A percentile compares a stretch with the other conserved stretches of the same genome.
These are phyloP conservation scores for Lepiota venenata DNA, from an alignment of 768 basidiomycete genomes.

Conservation along the genomic window DNA sequence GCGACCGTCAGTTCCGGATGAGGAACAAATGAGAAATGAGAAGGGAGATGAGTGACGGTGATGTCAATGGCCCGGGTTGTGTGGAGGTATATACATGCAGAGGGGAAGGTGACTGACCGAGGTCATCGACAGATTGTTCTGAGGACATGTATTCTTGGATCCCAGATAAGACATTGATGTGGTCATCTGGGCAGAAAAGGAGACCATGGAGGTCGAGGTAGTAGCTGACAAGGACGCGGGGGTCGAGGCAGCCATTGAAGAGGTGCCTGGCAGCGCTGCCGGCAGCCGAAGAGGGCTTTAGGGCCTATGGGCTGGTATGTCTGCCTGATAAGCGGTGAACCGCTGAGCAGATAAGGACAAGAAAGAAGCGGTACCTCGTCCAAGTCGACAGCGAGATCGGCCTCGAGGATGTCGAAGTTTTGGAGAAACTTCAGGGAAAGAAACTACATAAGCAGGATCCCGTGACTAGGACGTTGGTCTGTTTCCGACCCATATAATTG, in stretches of 20 bases:
- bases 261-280: constrained; percentile 80
- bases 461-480: too few species aligned
- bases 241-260: constrained; percentile 79
- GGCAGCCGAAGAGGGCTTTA: constrained; percentile 77
- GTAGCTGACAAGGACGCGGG: constrained; percentile 76
- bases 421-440: too few species aligned
- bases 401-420: too few species aligned
- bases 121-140: constrained; percentile 72
- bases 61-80: neutral
- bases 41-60: constrained; percentile 16
- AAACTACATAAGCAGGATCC: too few species aligned
- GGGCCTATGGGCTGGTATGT: constrained; percentile 81
- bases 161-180: constrained; percentile 71
- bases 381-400: constrained; percentile 46
- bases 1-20: constrained; percentile 72
- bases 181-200: constrained; percentile 51
- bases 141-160: constrained; percentile 67
- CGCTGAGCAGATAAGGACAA: neutral
- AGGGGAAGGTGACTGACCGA: constrained; percentile 65
- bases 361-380: constrained; percentile 46
- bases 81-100: neutral
- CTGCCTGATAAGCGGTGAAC: constrained; percentile 34
- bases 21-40: constrained; percentile 26
- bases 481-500: too few species aligned
- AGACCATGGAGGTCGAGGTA: constrained; percentile 74